These are phyloP conservation scores for Danielozyma ontarioensis DNA, from an alignment of 805 yeast genomes.

Conservation along the genomic window DNA sequence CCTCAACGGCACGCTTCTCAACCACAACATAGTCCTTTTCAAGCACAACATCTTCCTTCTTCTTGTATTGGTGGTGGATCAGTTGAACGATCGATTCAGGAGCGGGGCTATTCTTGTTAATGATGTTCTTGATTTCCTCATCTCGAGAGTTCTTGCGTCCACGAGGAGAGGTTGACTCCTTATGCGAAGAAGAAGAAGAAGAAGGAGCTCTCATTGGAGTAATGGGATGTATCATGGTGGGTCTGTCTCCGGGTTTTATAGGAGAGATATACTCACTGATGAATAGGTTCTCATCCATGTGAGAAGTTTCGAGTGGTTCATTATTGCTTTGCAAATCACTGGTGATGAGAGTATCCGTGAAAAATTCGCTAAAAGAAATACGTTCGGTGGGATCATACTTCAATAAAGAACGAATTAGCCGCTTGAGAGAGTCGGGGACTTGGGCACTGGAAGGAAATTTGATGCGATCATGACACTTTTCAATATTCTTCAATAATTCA, in stretches of 20 bases:
- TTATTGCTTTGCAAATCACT: slow-evolving; percentile 48
- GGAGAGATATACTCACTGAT: slow-evolving; percentile 75
- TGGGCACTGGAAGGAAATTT: slow-evolving; percentile 67
- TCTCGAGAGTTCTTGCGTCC: slow-evolving; percentile 18
- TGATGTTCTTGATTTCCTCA: slow-evolving; percentile 42
- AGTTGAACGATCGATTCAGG: slow-evolving; percentile 26
- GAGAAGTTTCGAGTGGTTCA: slow-evolving; percentile 59
- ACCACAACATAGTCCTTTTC: slow-evolving; percentile 92
- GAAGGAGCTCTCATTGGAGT: background rate
- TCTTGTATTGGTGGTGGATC: slow-evolving; percentile 13
- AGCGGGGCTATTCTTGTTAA: slow-evolving; percentile 40
- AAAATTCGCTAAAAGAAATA: slow-evolving; percentile 84
- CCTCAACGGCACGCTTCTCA: slow-evolving; percentile 92
- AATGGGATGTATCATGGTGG: slow-evolving; percentile 11
- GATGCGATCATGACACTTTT: slow-evolving; percentile 72
- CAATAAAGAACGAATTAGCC: slow-evolving; percentile 68
- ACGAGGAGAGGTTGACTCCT: slow-evolving; percentile 1
- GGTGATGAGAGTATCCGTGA: slow-evolving; percentile 62
- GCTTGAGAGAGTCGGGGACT: slow-evolving; percentile 59
- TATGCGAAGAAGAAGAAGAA: background rate
- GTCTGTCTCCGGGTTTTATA: slow-evolving; percentile 17
- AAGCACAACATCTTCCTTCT: slow-evolving; percentile 43
- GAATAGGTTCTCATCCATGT: slow-evolving; percentile 72
- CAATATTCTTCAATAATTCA: slow-evolving; percentile 81
- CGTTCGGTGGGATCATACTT: slow-evolving; percentile 84